Evolutionary conservation across 129 eudicot species (phyloP).

Genomic region (Flaveria linearis): DNA sequence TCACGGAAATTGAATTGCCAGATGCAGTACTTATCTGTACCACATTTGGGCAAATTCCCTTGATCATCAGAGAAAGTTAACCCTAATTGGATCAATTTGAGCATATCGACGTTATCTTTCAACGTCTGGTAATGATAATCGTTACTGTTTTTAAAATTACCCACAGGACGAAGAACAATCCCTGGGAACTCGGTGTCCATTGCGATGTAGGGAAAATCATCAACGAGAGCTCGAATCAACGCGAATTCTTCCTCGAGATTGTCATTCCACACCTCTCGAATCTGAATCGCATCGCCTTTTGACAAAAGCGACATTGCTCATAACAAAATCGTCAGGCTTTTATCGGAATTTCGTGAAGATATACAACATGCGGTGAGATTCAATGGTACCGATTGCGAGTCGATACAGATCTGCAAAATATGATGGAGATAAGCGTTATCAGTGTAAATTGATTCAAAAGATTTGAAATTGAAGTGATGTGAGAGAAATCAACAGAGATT

Average conservation of each 20-base stretch:
- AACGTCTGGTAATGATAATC: slow-evolving; percentile 77
- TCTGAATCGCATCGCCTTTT: slow-evolving; percentile 63
- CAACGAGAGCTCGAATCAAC: slow-evolving; percentile 62
- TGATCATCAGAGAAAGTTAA: slow-evolving; percentile 69
- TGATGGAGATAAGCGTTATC: not conserved
- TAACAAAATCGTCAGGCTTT: slow-evolving; percentile 10
- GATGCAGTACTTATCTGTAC: slow-evolving; percentile 58
- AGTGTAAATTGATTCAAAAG: not conserved
- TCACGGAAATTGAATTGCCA: slow-evolving; percentile 94
- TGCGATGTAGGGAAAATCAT: slow-evolving; percentile 64
- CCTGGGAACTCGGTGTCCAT: slow-evolving; percentile 95
- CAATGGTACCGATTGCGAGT: slow-evolving; percentile 1
- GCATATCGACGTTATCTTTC: slow-evolving; percentile 72
- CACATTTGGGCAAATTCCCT: slow-evolving; percentile 74
- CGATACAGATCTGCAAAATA: slow-evolving; percentile 27
- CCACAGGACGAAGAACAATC: slow-evolving; percentile 70
- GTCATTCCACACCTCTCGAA: slow-evolving; percentile 80
- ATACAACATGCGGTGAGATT: not conserved
- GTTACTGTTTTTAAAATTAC: slow-evolving; percentile 62
- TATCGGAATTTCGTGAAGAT: not conserved
- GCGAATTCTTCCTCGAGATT: slow-evolving; percentile 76
- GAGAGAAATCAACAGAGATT: not conserved
- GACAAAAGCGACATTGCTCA: slow-evolving; percentile 66
- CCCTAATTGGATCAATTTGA: slow-evolving; percentile 85
- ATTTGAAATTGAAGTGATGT: slow-evolving; percentile 3